Conservation (phyloP, 2,329 filamentous ascomycete species). For the Ascochyta viciae-villosae region DNA sequence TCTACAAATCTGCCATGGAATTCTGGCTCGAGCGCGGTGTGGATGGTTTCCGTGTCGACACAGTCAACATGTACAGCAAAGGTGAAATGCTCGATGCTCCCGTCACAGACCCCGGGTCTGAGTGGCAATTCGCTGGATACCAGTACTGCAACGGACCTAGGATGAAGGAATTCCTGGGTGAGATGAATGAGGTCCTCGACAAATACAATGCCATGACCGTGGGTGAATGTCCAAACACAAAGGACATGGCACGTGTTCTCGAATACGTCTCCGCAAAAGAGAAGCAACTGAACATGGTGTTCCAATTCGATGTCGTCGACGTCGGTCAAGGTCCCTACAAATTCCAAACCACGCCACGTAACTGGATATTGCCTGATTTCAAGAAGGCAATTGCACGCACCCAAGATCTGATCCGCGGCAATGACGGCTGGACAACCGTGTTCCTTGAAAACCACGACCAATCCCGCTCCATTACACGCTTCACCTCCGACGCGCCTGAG, state of each 20-base stretch:
- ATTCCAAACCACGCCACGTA: conserved; percentile 45
- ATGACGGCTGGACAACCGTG: conserved; percentile 56
- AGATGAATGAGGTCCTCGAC: conserved; percentile 67
- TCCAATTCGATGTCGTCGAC: conserved; percentile 56
- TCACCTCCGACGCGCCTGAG: conserved; percentile 56
- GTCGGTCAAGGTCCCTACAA: conserved; percentile 47
- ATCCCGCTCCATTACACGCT: conserved; percentile 58
- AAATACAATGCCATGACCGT: conserved; percentile 73
- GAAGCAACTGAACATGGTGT: conserved; percentile 72
- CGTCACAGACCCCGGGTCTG: conserved; percentile 37
- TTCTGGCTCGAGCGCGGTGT: conserved; percentile 82
- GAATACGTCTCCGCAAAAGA: conserved; percentile 65
- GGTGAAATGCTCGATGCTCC: conserved; percentile 44
- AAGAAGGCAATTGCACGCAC: conserved; percentile 42
- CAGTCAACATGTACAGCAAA: conserved; percentile 49
- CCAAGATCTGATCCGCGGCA: conserved; percentile 40
- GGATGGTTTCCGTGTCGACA: conserved; percentile 53
- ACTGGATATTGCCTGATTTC: conserved; percentile 41
- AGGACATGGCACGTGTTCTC: conserved; percentile 64
- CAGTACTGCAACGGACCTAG: conserved; percentile 72
- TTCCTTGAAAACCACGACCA: conserved; percentile 64
- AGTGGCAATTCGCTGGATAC: conserved; percentile 48
- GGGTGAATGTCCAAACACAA: conserved; percentile 71
- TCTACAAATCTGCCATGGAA: conserved; percentile 72
- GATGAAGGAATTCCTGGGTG: conserved; percentile 71